Base-by-base conservation (phyloP, 2,329 filamentous ascomycete species). In the Gnomoniopsis sp. region DNA sequence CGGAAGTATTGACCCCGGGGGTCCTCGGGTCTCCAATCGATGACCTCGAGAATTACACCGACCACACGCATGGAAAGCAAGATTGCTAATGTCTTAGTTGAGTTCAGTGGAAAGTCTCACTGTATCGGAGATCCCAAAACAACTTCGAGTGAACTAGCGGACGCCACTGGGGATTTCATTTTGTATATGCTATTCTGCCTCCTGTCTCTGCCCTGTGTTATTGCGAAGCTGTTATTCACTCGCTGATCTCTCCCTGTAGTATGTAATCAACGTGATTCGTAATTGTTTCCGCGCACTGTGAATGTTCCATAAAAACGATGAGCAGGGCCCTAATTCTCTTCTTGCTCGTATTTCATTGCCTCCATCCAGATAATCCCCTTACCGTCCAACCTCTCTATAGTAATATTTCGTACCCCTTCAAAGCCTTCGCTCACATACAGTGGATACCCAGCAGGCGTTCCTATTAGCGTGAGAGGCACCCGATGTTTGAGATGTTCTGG, bases 361-460 rank as follows among this genome's bases (percentile, higher is more conserved):
- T 59, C 59, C 8, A 26, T n/a, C 59, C 59, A 59, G 12, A 61
- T 33, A 1, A 23, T 1, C 2, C 56, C 56, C 30, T 59, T 8
- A 3, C 52, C 56, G 34, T 61, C 59, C 43, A 59, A 22, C 44
- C 59, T 50, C 30, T 55, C 52, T 6, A 59, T 15, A 8, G 55
- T 59, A 12, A 47, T 26, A 33, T 61, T 61, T 7, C 46, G 33
- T 33, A 61, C 26, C 17, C 8, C 55, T n/a, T 44, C 34, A 12
- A 59, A 59, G 6, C 59, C 52, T 36, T 61, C 26, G 17, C 49
- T 44, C 19, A 26, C 3, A 26, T 61, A 61, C 19, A 61, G 15
- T 19, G 59, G 59, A 22, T 59, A 61, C 19, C 59, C 59, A 6
- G 59, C 56, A 1, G 59, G 59, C 22, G 59, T 56, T 17, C 41